phyloP scores from a whole-genome alignment of 192 early-diverging fungal genomes.

The Coemansia sp. region DNA sequence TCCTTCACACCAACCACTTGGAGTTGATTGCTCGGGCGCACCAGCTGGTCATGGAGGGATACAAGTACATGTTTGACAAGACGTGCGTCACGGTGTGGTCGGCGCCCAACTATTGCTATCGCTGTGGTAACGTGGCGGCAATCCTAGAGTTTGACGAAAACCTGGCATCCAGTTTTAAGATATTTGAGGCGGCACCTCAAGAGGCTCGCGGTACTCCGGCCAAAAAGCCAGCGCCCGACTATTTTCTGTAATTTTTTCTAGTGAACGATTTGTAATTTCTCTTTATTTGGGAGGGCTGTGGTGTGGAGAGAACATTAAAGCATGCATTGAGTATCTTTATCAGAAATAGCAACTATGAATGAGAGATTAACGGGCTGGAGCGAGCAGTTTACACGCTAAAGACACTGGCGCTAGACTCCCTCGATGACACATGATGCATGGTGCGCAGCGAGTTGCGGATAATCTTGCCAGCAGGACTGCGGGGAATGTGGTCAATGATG shows the following conservation, averaged over 20 bases:
- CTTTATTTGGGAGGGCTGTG: not conserved
- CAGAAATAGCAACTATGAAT: not conserved
- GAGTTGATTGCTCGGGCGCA: slow-evolving; percentile 91
- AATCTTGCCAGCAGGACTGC: slow-evolving; percentile 79
- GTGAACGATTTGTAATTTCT: not conserved
- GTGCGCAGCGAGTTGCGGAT: slow-evolving; percentile 66
- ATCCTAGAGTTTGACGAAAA: slow-evolving; percentile 93
- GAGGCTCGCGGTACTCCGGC: slow-evolving; percentile 75
- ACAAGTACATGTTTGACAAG: slow-evolving; percentile 94
- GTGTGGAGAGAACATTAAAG: too few relatives aligned
- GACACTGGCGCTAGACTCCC: slow-evolving; percentile 7
- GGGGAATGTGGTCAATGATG: slow-evolving; percentile 69
- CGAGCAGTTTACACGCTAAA: slow-evolving; percentile 4
- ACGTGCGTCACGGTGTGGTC: slow-evolving; percentile 97
- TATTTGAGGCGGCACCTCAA: slow-evolving; percentile 91
- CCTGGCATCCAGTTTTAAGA: slow-evolving; percentile 80
- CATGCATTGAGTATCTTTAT: not conserved
- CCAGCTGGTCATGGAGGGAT: slow-evolving; percentile 97
- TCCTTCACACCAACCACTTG: slow-evolving; percentile 78
- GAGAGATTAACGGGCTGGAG: too few relatives aligned
- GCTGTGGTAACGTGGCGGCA: slow-evolving; percentile 97
- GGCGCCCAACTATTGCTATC: slow-evolving; percentile 98
- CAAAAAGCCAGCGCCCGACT: slow-evolving; percentile 88
- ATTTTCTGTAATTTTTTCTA: slow-evolving; percentile 70
- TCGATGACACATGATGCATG: slow-evolving; percentile 25